These are phyloP conservation scores for Cryphonectria nitschkei DNA, from an alignment of 2,329 filamentous ascomycete genomes.

Conservation along the genomic window DNA sequence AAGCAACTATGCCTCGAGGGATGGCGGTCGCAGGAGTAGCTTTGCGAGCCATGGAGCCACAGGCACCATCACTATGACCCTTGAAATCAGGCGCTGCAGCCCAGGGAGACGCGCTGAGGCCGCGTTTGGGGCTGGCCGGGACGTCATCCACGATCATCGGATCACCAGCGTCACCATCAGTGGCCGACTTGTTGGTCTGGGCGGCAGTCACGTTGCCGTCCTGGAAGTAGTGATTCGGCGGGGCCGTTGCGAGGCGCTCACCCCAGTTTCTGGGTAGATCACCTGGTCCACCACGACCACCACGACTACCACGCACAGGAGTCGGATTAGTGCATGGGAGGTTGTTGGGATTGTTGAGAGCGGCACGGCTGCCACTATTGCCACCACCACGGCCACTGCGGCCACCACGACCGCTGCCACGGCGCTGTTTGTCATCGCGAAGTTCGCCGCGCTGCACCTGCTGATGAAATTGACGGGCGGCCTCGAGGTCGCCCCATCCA, in stretches of 20 bases:
- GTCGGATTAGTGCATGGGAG: neutral
- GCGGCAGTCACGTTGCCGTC: neutral
- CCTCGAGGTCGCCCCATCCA: conserved; percentile 6
- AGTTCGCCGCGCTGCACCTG: neutral
- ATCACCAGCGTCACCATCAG: neutral
- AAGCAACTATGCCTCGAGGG: neutral
- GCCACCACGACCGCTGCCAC: neutral
- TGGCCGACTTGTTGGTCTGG: neutral
- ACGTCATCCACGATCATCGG: conserved; percentile 2
- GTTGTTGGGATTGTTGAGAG: neutral
- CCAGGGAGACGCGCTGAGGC: conserved; percentile 2
- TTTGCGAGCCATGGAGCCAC: neutral
- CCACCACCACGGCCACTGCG: neutral
- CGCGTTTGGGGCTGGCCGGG: neutral
- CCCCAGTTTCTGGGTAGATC: too few species aligned
- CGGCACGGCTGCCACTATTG: neutral
- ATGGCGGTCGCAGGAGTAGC: neutral
- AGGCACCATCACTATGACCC: neutral
- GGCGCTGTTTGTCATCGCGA: neutral
- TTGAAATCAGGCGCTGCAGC: neutral
- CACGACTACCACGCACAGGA: neutral
- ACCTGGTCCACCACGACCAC: neutral
- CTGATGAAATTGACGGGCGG: neutral
- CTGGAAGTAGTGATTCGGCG: neutral
- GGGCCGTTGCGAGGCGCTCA: neutral